These are phyloP conservation scores for Biscutella laevigata DNA, from an alignment of 441 rosid genomes.

Conservation along the genomic window DNA sequence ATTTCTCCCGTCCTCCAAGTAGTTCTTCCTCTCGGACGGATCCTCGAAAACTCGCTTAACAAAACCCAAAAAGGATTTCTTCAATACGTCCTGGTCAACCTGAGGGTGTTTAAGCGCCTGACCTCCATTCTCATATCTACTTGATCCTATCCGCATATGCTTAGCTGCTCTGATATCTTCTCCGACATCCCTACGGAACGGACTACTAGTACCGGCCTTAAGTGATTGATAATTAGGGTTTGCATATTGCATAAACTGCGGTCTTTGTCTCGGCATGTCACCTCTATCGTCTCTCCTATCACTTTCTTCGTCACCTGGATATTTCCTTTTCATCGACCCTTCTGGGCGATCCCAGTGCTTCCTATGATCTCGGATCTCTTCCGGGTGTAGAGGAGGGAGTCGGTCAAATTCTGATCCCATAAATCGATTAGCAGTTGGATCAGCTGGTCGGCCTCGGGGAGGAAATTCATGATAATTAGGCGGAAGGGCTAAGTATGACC, in stretches of 20 bases:
- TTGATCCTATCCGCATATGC: constrained; percentile 38
- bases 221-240: constrained; percentile 32
- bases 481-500: constrained; percentile 92
- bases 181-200: constrained; percentile 22
- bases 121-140: constrained; percentile 26
- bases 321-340: constrained; percentile 52
- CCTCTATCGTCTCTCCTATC: constrained; percentile 34
- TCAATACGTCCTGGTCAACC: constrained; percentile 52
- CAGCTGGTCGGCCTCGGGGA: constrained; percentile 34
- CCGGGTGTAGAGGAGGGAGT: constrained; percentile 32
- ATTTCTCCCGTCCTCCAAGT: constrained; percentile 71
- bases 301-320: constrained; percentile 33
- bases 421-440: too few relatives aligned
- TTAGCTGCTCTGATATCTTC: constrained; percentile 53
- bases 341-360: constrained; percentile 36
- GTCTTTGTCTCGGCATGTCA: constrained; percentile 37
- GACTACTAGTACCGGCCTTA: constrained; percentile 37
- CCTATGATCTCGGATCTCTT: constrained; percentile 40
- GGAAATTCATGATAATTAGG: constrained; percentile 72
- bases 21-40: constrained; percentile 48
- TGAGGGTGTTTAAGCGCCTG: too few relatives aligned
- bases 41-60: constrained; percentile 62
- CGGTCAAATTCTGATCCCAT: constrained; percentile 39
- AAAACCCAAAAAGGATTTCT: constrained; percentile 63
- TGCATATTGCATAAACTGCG: constrained; percentile 31